Percentiles rank a stretch among this genome's conserved stretches.
phyloP scores from a whole-genome alignment of 2,329 filamentous ascomycete genomes.

The Diaporthe eres region DNA sequence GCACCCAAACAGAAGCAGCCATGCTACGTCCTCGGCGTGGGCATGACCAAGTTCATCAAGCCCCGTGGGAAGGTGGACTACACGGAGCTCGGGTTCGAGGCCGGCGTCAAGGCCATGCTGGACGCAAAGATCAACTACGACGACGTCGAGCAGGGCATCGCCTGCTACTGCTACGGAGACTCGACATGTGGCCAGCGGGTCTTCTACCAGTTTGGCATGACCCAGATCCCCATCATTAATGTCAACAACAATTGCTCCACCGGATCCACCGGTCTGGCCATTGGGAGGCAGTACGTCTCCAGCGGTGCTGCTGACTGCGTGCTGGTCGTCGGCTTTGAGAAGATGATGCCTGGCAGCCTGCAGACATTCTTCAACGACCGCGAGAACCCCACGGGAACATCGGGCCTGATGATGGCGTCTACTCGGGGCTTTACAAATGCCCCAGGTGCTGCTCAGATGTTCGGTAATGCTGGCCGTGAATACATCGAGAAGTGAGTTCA shows the following conservation, averaged over 20 bases:
- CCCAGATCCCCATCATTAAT: slow-evolving; percentile 95
- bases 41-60: slow-evolving; percentile 99
- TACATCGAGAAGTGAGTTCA: slow-evolving; percentile 90
- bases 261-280: slow-evolving; percentile 89
- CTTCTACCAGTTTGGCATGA: slow-evolving; percentile 99
- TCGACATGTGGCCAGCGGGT: slow-evolving; percentile 95
- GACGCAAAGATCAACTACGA: slow-evolving; percentile 95
- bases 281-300: slow-evolving; percentile 84
- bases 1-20: slow-evolving; percentile 65
- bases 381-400: slow-evolving; percentile 81
- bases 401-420: slow-evolving; percentile 82
- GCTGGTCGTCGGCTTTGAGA: slow-evolving; percentile 95
- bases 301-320: slow-evolving; percentile 89
- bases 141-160: slow-evolving; percentile 93
- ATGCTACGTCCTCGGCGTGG: slow-evolving; percentile 93
- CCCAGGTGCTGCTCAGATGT: slow-evolving; percentile 91
- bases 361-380: slow-evolving; percentile 89
- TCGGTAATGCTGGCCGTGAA: slow-evolving; percentile 92
- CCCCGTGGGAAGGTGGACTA: slow-evolving; percentile 95
- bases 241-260: slow-evolving; percentile 99
- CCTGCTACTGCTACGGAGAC: slow-evolving; percentile 99
- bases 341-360: slow-evolving; percentile 95
- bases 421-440: slow-evolving; percentile 87
- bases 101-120: slow-evolving; percentile 87
- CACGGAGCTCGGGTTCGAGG: slow-evolving; percentile 93